Evolutionary conservation across 75 land plant species (phyloP).

Genomic region (Sequoiadendron giganteum): DNA sequence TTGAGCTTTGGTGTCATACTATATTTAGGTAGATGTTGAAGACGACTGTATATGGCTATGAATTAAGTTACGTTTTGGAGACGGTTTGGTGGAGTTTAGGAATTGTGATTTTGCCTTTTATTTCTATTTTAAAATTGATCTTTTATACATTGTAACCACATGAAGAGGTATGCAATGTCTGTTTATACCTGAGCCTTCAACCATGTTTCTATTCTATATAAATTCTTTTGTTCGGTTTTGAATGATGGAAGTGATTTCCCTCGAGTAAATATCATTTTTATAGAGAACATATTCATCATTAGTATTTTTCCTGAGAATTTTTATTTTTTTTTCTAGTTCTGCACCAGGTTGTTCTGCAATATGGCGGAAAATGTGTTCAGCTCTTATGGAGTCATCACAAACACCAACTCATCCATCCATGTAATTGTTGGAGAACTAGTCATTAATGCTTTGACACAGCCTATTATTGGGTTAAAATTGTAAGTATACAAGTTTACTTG

Average conservation of each 20-base stretch:
- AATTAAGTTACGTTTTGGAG: neutral
- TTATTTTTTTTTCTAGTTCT: neutral
- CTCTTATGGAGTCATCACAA: neutral
- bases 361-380: neutral
- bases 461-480: neutral
- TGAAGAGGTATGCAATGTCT: too few relatives aligned
- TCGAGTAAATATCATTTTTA: neutral
- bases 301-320: neutral
- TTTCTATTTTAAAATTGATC: neutral
- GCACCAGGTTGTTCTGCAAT: neutral
- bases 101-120: neutral
- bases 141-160: neutral
- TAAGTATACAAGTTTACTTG: neutral
- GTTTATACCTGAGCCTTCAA: neutral
- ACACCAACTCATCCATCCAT: neutral
- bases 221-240: conserved; percentile 1
- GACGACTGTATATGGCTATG: neutral
- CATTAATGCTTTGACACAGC: neutral
- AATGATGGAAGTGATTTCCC: neutral
- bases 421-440: neutral
- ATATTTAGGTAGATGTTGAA: conserved; percentile 3
- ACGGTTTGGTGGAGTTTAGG: neutral
- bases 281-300: neutral
- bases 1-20: neutral
- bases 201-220: neutral